Conservation (phyloP, 1,284 basidiomycete genomes). For the Pterula multifida region DNA sequence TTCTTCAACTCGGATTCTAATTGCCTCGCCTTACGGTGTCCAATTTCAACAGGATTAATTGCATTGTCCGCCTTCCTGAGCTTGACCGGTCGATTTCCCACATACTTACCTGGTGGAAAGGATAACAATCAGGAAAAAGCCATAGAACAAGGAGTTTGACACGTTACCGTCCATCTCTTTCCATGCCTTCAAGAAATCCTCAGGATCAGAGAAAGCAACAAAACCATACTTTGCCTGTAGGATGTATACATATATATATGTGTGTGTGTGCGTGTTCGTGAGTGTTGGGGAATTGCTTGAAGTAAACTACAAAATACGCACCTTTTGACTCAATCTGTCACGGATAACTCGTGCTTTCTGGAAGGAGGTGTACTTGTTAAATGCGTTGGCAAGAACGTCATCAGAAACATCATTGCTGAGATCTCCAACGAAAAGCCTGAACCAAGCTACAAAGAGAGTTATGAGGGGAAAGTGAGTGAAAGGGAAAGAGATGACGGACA, state of each 20-base stretch:
- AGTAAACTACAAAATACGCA: no score
- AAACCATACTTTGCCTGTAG: slow-evolving; percentile 91
- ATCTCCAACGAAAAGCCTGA: slow-evolving; percentile 95
- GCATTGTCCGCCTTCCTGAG: slow-evolving; percentile 80
- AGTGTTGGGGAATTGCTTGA: neutral
- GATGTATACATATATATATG: slow-evolving; percentile 5
- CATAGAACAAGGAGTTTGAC: neutral
- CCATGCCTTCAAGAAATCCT: slow-evolving; percentile 98
- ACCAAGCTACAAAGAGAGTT: slow-evolving; percentile 68
- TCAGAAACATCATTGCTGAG: slow-evolving; percentile 98
- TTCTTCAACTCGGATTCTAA: slow-evolving; percentile 74
- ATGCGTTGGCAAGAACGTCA: slow-evolving; percentile 84
- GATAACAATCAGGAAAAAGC: slow-evolving; percentile 4
- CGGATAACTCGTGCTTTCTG: slow-evolving; percentile 91
- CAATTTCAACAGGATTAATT: slow-evolving; percentile 86
- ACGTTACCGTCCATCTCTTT: slow-evolving; percentile 97
- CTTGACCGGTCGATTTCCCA: slow-evolving; percentile 89
- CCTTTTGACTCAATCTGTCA: slow-evolving; percentile 85
- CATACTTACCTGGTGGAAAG: slow-evolving; percentile 72
- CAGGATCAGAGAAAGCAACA: slow-evolving; percentile 95
- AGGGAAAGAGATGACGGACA: slow-evolving; percentile 38
- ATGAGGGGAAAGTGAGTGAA: no score
- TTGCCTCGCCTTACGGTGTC: slow-evolving; percentile 77
- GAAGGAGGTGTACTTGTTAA: slow-evolving; percentile 87
- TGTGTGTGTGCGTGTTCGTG: no score